Conservation (phyloP, 106 monocot genomes). For the Phalaenopsis aphrodite region DNA sequence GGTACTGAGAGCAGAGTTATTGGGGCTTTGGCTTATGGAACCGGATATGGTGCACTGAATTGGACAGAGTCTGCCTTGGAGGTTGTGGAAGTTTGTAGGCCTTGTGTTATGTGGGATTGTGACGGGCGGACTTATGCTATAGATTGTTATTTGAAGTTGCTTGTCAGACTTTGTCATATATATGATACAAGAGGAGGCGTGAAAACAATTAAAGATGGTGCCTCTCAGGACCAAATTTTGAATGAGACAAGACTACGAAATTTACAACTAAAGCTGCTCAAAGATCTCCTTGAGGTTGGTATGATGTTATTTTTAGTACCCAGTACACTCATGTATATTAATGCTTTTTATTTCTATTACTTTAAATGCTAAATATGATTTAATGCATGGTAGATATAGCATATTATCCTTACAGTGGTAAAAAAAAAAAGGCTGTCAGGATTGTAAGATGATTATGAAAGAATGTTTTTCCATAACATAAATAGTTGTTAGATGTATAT, state of each 20-base stretch:
- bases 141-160: conserved; percentile 96
- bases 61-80: conserved; percentile 97
- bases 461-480: too few species aligned
- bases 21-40: conserved; percentile 97
- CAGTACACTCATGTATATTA: not conserved
- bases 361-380: not conserved
- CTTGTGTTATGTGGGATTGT: conserved; percentile 97
- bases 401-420: not conserved
- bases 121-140: conserved; percentile 95
- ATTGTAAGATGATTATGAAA: too few species aligned
- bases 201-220: conserved; percentile 82
- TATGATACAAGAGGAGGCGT: conserved; percentile 99
- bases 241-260: conserved; percentile 92
- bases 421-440: too few species aligned
- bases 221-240: conserved; percentile 95
- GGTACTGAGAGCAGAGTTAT: conserved; percentile 98
- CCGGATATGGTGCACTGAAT: conserved; percentile 94
- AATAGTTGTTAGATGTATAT: too few species aligned
- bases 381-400: not conserved
- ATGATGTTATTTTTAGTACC: not conserved
- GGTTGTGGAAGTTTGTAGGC: conserved; percentile 92
- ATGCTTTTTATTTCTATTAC: not conserved
- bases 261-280: conserved; percentile 85
- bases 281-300: conserved; percentile 87
- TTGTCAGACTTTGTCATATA: conserved; percentile 95